These are phyloP conservation scores for Pontederia paniculata DNA, from an alignment of 176 grass and related monocot species.

Conservation along the genomic window DNA sequence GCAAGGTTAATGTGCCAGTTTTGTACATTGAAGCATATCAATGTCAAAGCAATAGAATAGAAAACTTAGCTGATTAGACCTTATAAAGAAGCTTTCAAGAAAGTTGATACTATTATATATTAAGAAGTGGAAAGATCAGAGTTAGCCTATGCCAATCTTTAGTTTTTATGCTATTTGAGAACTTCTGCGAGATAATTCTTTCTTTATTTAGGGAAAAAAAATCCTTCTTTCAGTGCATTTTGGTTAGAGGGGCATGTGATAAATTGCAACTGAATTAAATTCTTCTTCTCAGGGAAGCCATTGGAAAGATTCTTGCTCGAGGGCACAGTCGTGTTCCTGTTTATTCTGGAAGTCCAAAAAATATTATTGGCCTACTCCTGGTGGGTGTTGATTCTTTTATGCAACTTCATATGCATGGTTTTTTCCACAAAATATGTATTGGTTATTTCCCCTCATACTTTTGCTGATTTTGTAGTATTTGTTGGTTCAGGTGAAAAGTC, in stretches of 20 bases:
- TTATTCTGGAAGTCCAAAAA: conserved; percentile 79
- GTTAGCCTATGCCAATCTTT: no score
- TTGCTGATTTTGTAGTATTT: conserved; percentile 23
- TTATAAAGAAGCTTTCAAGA: no score
- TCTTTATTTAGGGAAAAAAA: no score
- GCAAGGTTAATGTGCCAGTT: no score
- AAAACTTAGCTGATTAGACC: no score
- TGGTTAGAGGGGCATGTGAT: background rate
- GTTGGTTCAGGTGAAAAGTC: conserved; percentile 82
- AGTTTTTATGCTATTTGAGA: no score
- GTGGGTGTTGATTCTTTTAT: conserved; percentile 32
- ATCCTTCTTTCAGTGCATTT: no score
- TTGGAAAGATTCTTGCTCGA: conserved; percentile 98
- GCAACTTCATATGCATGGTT: conserved; percentile 1
- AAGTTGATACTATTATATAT: no score
- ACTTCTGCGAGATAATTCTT: no score
- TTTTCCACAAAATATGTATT: background rate
- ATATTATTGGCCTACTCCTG: conserved; percentile 95
- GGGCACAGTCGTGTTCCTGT: conserved; percentile 99
- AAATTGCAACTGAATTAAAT: background rate
- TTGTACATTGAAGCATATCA: no score
- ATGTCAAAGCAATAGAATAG: no score
- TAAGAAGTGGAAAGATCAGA: no score
- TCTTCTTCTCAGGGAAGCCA: conserved; percentile 75
- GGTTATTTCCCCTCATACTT: conserved; percentile 5